Base-by-base conservation (phyloP, 1,284 basidiomycete species). In the Phellopilus nigrolimitatus region DNA sequence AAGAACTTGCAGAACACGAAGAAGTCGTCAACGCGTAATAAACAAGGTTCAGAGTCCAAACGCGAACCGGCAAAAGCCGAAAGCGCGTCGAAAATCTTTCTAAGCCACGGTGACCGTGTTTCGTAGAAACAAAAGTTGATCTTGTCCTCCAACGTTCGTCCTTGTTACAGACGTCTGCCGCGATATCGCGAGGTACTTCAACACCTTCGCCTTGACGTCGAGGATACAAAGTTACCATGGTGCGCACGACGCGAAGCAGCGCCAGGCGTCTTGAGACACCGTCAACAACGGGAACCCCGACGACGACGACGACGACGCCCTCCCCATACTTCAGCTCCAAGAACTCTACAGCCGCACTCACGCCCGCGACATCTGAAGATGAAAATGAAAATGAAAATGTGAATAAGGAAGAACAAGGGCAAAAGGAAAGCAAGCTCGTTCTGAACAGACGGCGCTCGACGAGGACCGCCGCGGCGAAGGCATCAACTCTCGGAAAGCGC, bases 241-340 rank as follows among this genome's bases (percentile, higher is more conserved):
- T 30, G 15, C 45, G 33, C 21, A 24, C 34, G 22, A 47, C 45
- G 10, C 22, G 45, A 40, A 30, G 43, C 10, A 39, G 50, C 25
- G 22, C 38, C 4, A 17, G 37, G 10, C 27, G 27, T 27, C 50
- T 30, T 21, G 49, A 42, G 39, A 66, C 70, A 1, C 53, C 67
- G 12, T 61, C 68, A 2, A 51, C 63, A 2, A 41, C 49, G 21
- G 40, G 41, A 17, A 50, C 49, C 4, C 38, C 48, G 21, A 42
- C 38, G 6, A 43, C 71, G 2, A 61, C 61, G 75, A 77, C 46
- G 19, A 9, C 8, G 38, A 67, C 22, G 66, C 56, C 30, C 66
- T 78, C 12, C 71, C 76, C 27, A 57, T 72, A 40, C 40, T 75
- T 79, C 63, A 77, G 75, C 60, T 64, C 71, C 10, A 66, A 64